Conservation (phyloP, 768 basidiomycete genomes). For the Calocybe gangraenosa region DNA sequence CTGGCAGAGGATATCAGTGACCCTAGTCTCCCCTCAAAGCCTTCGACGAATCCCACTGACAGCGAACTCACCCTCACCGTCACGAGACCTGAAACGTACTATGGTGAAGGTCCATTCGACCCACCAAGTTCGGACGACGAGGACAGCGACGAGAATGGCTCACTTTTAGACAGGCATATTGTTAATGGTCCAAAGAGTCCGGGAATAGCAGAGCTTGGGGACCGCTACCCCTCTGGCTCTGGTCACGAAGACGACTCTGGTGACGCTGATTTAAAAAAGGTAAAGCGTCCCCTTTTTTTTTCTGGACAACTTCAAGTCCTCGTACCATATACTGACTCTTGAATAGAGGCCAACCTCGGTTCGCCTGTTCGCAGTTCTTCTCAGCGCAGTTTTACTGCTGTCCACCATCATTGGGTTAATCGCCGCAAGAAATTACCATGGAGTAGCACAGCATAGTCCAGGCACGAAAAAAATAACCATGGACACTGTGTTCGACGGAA, state of each 20-base stretch:
- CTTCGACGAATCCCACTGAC: slow-evolving; percentile 8
- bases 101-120: slow-evolving; percentile 74
- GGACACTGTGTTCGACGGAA: slow-evolving; percentile 92
- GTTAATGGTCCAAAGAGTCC: slow-evolving; percentile 16
- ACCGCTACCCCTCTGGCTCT: slow-evolving; percentile 8
- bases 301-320: not conserved
- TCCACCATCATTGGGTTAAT: slow-evolving; percentile 72
- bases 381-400: slow-evolving; percentile 52
- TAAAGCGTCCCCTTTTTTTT: too few species aligned
- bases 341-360: slow-evolving; percentile 52
- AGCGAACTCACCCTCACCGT: slow-evolving; percentile 7
- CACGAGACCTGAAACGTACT: slow-evolving; percentile 44
- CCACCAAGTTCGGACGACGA: slow-evolving; percentile 80
- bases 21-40: not conserved
- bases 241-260: slow-evolving; percentile 4
- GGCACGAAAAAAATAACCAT: slow-evolving; percentile 71
- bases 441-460: slow-evolving; percentile 43
- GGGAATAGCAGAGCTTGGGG: slow-evolving; percentile 21
- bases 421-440: slow-evolving; percentile 70
- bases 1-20: slow-evolving; percentile 10
- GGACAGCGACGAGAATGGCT: slow-evolving; percentile 36
- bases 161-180: slow-evolving; percentile 44
- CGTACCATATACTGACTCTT: too few species aligned
- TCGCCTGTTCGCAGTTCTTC: slow-evolving; percentile 56
- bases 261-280: slow-evolving; percentile 9